Percentiles rank a stretch among this genome's conserved stretches.
These are phyloP conservation scores for Penicillium sp. DNA, from an alignment of 2,329 filamentous ascomycete genomes.

Conservation along the genomic window DNA sequence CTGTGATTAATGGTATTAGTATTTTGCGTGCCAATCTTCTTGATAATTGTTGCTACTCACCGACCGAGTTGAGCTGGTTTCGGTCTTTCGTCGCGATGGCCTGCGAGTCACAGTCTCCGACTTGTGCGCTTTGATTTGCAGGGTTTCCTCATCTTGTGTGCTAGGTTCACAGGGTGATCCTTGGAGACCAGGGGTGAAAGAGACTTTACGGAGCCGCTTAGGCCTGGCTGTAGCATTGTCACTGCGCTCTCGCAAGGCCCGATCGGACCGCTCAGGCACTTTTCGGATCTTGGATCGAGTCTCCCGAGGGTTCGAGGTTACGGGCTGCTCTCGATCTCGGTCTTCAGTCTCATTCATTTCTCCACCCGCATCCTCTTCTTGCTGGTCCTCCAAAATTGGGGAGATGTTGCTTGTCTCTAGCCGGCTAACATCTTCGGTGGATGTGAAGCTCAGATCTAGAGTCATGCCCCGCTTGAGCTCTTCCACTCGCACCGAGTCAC, in stretches of 20 bases:
- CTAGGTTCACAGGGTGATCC: constrained; percentile 32
- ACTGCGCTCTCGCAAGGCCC: constrained; percentile 42
- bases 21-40: neutral
- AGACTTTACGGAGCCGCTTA: constrained; percentile 41
- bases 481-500: constrained; percentile 47
- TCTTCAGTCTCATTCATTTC: constrained; percentile 35
- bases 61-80: constrained; percentile 35
- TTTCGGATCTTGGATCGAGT: constrained; percentile 30
- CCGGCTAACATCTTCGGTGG: constrained; percentile 22
- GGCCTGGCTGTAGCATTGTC: constrained; percentile 38
- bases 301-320: constrained; percentile 14
- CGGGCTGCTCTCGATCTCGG: constrained; percentile 16
- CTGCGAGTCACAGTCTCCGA: constrained; percentile 37
- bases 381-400: constrained; percentile 39
- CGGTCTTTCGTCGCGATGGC: constrained; percentile 32
- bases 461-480: constrained; percentile 49
- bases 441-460: constrained; percentile 44
- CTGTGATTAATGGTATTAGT: constrained; percentile 18
- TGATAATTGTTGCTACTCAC: constrained; percentile 27
- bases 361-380: constrained; percentile 34
- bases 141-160: constrained; percentile 39
- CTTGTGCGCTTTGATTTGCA: constrained; percentile 40
- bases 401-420: constrained; percentile 32
- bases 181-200: constrained; percentile 41
- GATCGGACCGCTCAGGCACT: constrained; percentile 30